Evolutionary conservation across 2,329 filamentous ascomycete genomes (phyloP).

Genomic region (Penicillium aurantiogriseum): DNA sequence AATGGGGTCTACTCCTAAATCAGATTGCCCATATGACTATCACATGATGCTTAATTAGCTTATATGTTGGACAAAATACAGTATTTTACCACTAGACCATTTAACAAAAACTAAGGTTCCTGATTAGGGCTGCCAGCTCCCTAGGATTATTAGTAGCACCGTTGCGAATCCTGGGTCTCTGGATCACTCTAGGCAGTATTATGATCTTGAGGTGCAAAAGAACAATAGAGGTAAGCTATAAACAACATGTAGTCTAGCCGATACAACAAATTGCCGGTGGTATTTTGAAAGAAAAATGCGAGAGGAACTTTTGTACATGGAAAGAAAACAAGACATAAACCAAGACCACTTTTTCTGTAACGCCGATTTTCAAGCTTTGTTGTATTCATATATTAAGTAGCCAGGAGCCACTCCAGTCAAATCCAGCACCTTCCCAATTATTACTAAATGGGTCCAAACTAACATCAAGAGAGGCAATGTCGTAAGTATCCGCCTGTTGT

Average conservation of each 20-base stretch:
- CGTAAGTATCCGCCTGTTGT: constrained; percentile 12
- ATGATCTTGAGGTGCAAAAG: constrained; percentile 8
- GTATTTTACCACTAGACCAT: no score
- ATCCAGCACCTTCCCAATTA: constrained; percentile 27
- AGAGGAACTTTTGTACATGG: not conserved
- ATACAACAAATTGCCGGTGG: not conserved
- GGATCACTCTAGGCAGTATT: constrained; percentile 16
- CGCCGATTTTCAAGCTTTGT: not conserved
- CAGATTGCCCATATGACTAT: no score
- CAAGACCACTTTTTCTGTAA: not conserved
- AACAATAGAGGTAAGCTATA: constrained; percentile 12
- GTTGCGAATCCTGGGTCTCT: constrained; percentile 15
- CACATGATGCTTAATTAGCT: no score
- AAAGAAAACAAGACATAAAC: not conserved
- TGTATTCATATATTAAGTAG: constrained; percentile 19
- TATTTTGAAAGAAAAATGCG: not conserved
- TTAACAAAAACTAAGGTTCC: no score
- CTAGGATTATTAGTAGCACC: constrained; percentile 16
- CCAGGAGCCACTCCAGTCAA: constrained; percentile 30
- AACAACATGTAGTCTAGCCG: not conserved
- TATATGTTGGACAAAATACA: no score
- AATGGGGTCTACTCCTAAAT: no score
- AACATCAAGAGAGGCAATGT: constrained; percentile 17
- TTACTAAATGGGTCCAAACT: constrained; percentile 20
- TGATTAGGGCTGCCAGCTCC: constrained; percentile 1